Evolutionary conservation across 306 rosid species (phyloP), one percentile per base, ranked within the genome.

Genomic region (Cicer arietinum): DNA sequence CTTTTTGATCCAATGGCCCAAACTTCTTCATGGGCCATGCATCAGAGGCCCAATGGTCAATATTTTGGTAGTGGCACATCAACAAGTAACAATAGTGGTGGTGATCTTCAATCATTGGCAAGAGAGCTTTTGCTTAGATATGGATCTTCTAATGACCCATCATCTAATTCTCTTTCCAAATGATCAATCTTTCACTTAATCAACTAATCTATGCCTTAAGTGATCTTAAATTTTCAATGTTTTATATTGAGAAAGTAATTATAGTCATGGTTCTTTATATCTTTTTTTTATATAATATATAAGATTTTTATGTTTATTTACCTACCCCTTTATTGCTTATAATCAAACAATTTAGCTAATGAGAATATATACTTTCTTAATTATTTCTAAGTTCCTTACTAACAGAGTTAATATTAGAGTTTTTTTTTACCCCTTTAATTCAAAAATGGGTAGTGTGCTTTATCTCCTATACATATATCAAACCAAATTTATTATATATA

Each of bases 1-100:
- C 96, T 91, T 14, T 90, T 94, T 60, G 98, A 94, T 18, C 98
- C 97, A 3, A 85, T 86, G 81, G 86, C 75, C 60, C 94, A 94
- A 48, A 84, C 87, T 52, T 67, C 91, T 57, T 69, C 91, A 57
- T 90, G 96, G 97, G 69, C 73, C 86, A 53, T 70, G 81, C 94
- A 90, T 11, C 91, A 86, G 6, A 86, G 90, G 67, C 62, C 88
- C 58, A 30, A 86, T 30, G 90, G 83, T 7, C 97, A 83, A 53
- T 86, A 73, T 25, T 86, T 74, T 30, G 72, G 82, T 9, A 25
- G 80, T n/a, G 81, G 82, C 22, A 5, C 84, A 7, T 69, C 85
- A 35, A 13, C 80, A 1, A 9, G 52, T 7, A 62, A 43, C 5
- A 44, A 70, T 3, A 66, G 59, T 0, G 84, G 88, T 22, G 85